phyloP scores from a whole-genome alignment of 2,329 filamentous ascomycete species.

The Talaromyces sp. region DNA sequence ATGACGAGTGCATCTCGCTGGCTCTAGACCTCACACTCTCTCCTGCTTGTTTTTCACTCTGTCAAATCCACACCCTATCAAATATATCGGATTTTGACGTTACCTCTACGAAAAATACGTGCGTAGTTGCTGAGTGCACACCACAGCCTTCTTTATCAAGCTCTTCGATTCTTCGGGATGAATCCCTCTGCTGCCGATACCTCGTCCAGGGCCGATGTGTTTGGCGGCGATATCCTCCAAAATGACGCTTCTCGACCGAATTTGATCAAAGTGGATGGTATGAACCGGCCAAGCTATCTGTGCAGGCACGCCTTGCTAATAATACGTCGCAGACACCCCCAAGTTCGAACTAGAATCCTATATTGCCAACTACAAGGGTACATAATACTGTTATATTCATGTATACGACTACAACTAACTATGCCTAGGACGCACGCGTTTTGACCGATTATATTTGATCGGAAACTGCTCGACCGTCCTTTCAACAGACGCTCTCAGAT shows the following conservation, averaged over 20 bases:
- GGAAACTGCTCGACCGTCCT: conserved; percentile 72
- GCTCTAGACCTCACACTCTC: too few species aligned
- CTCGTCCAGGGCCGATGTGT: background rate
- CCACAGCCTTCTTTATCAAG: background rate
- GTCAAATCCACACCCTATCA: too few species aligned
- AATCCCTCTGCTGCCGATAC: background rate
- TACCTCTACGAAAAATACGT: background rate
- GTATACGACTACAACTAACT: background rate
- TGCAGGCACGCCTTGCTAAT: background rate
- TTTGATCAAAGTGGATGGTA: conserved; percentile 11
- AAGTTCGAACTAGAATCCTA: conserved; percentile 91
- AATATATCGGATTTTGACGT: background rate
- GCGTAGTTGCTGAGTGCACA: background rate
- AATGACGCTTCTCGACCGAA: background rate
- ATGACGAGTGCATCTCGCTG: background rate
- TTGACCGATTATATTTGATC: conserved; percentile 76
- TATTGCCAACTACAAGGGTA: conserved; percentile 82
- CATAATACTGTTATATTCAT: background rate
- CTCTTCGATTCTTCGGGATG: background rate
- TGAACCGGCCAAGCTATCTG: background rate
- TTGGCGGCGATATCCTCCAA: background rate
- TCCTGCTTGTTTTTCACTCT: background rate
- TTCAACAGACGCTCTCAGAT: conserved; percentile 71
- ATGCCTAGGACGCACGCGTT: conserved; percentile 69
- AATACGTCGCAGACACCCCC: conserved; percentile 57